Evolutionary conservation across 768 basidiomycete species (phyloP).

Genomic region (Trametes villosa): DNA sequence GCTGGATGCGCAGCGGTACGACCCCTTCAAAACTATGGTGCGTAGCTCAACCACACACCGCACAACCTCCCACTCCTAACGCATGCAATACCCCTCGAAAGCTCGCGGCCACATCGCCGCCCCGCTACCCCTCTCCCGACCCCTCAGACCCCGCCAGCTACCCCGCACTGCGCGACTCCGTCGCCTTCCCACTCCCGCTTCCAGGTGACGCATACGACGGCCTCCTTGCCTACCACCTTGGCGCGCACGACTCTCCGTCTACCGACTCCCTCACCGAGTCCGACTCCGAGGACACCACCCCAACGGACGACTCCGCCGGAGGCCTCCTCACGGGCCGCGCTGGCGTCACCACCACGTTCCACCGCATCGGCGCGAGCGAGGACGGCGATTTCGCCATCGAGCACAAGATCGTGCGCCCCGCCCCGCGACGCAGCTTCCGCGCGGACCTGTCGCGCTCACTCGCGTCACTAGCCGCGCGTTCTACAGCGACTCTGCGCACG

Average conservation of each 20-base stretch:
- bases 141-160: not conserved
- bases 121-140: constrained; percentile 1
- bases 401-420: constrained; percentile 20
- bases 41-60: not conserved
- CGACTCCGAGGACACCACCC: constrained; percentile 2
- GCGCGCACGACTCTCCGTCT: not conserved
- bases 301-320: not conserved
- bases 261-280: not conserved
- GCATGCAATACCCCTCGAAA: not conserved
- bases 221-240: constrained; percentile 5
- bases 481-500: constrained; percentile 6
- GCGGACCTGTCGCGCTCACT: constrained; percentile 8
- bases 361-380: constrained; percentile 4
- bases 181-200: not conserved
- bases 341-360: constrained; percentile 10
- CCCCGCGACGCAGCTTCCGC: constrained; percentile 1
- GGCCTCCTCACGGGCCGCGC: too few species aligned
- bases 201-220: constrained; percentile 4
- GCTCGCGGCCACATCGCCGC: constrained; percentile 3
- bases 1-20: constrained; percentile 13
- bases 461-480: constrained; percentile 5
- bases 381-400: constrained; percentile 15
- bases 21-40: constrained; percentile 14
- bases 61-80: too few species aligned
- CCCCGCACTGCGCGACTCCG: constrained; percentile 1